These are phyloP conservation scores for Clavariopsis aquatica DNA, from an alignment of 495 filamentous ascomycete genomes.

Conservation along the genomic window DNA sequence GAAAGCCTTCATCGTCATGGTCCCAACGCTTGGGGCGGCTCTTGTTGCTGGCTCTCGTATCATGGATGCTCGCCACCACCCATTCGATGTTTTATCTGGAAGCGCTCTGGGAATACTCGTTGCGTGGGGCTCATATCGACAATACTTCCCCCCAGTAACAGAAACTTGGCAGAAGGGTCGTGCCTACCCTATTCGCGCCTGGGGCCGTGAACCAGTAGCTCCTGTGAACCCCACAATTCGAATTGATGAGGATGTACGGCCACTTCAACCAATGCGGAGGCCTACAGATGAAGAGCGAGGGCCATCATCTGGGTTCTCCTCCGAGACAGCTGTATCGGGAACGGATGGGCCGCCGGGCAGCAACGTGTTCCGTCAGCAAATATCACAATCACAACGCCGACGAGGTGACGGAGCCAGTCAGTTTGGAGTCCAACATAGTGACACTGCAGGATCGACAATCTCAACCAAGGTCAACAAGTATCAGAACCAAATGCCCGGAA, in stretches of 20 bases:
- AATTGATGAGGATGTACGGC: slow-evolving; percentile 29
- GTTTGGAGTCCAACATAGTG: slow-evolving; percentile 7
- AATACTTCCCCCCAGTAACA: slow-evolving; percentile 53
- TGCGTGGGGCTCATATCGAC: slow-evolving; percentile 43
- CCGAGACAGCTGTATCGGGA: slow-evolving; percentile 19
- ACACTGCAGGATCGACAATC: slow-evolving; percentile 14
- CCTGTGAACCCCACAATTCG: slow-evolving; percentile 14
- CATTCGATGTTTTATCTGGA: slow-evolving; percentile 84
- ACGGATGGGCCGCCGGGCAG: slow-evolving; percentile 11
- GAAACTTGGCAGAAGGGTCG: slow-evolving; percentile 62
- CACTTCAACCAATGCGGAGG: slow-evolving; percentile 18
- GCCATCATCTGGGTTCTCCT: slow-evolving; percentile 22
- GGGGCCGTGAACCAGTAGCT: slow-evolving; percentile 48
- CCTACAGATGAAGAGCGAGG: slow-evolving; percentile 31
- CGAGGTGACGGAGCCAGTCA: slow-evolving; percentile 6
- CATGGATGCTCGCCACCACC: slow-evolving; percentile 84
- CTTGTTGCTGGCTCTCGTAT: slow-evolving; percentile 59
- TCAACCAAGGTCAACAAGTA: slow-evolving; percentile 24
- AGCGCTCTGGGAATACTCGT: slow-evolving; percentile 43
- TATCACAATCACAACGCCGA: slow-evolving; percentile 34
- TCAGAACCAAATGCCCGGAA: slow-evolving; percentile 20
- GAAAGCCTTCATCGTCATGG: slow-evolving; percentile 67
- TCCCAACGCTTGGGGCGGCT: slow-evolving; percentile 58
- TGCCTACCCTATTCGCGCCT: slow-evolving; percentile 62
- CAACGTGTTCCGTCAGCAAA: slow-evolving; percentile 42